Evolutionary conservation across 441 rosid species (phyloP), one percentile per base, ranked within the genome.

Genomic region (Metrosideros polymorpha): DNA sequence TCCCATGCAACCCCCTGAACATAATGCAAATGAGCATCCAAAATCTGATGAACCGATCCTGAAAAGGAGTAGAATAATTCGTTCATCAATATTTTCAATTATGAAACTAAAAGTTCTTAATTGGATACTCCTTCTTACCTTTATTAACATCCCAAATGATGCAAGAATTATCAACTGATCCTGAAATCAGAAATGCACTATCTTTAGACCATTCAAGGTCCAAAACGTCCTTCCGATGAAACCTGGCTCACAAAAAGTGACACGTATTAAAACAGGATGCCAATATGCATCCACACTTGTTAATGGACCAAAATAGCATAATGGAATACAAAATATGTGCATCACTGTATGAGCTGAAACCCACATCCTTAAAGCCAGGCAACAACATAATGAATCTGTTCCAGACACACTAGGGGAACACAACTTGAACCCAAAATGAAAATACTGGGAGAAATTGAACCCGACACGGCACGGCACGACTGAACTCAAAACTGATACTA

Each of bases 1-100:
- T 97, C 99, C 99, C 98, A 97, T 12, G 99, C 94, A 85, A 97
- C 99, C 84, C 99, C 99, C 91, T 97, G 99, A 89, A 97, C 99
- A 92, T 97, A 97, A 91, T 97, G 99, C 87, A 89, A 92, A 90
- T 97, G 99, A 14, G 92, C 93, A 88, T 96, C 98, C 90, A 97
- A 86, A 87, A 97, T 90, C 93, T 97, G 99, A 91, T 92, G 93
- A 49, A 94, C 99, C 52, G 95, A 94, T 89, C 99, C 99, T 97
- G 90, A 91, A 89, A 83, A 87, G 27, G 57, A 83, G 71, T 35
- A 39, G 86, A 71, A 30, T 79, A 32, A 12, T 52, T 83, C 79
- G 47, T 25, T 83, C 30, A 83, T 30, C 59, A 39, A 84, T 24
- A 35, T 57, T 22, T 52, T 30, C 84, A 83, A 29, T 52, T 83